Base-by-base conservation (phyloP, 495 filamentous ascomycete genomes). In the Lophium mytilinum region DNA sequence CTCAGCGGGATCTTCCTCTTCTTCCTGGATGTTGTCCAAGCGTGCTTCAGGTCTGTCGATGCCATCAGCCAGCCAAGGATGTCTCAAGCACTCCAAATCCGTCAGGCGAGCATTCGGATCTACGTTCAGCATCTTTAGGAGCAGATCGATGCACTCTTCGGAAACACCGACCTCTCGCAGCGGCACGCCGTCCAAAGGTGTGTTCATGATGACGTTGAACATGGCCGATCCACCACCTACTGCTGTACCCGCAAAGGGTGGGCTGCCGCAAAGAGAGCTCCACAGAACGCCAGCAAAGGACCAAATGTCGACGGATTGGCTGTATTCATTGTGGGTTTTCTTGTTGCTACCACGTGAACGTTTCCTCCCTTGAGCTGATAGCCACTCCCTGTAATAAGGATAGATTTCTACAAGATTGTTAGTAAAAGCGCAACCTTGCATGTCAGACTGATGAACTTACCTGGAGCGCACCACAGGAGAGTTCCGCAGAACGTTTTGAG, bases 401-500 rank as follows among this genome's bases (percentile, higher is more conserved):
- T 95, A 98, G 2, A 98, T 90, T 66, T 98, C 93, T 30, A 30
- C 6, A 30, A 30, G 2, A 30, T 30, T 30, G 24, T 30, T 6
- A 30, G 24, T 3, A 30, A 30, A 30, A 30, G 24, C 24, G 6
- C 2, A 30, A 30, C 6, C 6, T 3, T 30, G 24, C 24, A 30
- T 6, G 24, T 6, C 24, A 6, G 24, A 30, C 24, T 30, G 2
- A 30, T 30, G 24, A 30, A 2, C 24, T 3, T 30, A 30, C 24
- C 24, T 1, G 93, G 93, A 2, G 93, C 93, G 66, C 94, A 96
- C 67, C 96, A 98, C 9, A 97, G 76, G 37, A 97, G 78, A 0
- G 93, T 98, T 10, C 93, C 93, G 68, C 93, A 98, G 66, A 98
- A 98, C 0, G 93, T 97, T 65, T 90, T 88, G 1, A 98, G 78